A percentile compares a stretch with the other conserved stretches of the same genome.
Conservation (phyloP, 1,284 basidiomycete genomes). For the Sanguinoderma infundibulare region DNA sequence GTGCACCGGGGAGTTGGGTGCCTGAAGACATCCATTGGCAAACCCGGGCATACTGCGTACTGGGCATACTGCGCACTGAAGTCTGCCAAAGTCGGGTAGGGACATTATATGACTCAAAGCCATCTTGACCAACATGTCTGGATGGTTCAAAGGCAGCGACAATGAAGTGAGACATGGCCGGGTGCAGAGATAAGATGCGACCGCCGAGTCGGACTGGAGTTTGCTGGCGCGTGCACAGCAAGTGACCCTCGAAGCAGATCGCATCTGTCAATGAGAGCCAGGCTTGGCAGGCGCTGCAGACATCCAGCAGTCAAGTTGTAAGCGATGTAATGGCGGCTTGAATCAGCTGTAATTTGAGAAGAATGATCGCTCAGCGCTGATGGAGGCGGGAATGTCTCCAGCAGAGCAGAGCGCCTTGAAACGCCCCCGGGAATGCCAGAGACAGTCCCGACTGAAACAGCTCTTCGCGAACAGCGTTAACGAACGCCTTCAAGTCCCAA, state of each 20-base stretch:
- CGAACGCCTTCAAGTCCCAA: background rate
- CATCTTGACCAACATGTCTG: too few species aligned
- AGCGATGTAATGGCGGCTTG: background rate
- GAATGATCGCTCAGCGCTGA: background rate
- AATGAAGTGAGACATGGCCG: background rate
- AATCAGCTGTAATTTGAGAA: background rate
- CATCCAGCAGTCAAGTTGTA: background rate
- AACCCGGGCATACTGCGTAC: background rate
- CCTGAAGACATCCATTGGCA: background rate
- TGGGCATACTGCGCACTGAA: background rate
- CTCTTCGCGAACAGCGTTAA: background rate
- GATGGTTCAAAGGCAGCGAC: too few species aligned
- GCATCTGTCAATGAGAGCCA: background rate
- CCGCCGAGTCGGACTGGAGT: too few species aligned
- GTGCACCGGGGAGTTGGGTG: background rate
- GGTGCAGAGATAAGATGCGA: background rate
- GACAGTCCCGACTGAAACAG: background rate
- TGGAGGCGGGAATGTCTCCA: too few species aligned
- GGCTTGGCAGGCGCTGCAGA: background rate
- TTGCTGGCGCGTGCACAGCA: constrained; percentile 2
- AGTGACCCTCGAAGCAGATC: background rate
- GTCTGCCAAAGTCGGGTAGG: too few species aligned
- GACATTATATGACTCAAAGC: too few species aligned
- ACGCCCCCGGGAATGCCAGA: background rate
- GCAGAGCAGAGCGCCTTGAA: background rate